Conservation (phyloP, 805 yeast genomes). For the Wickerhamomyces alni region DNA sequence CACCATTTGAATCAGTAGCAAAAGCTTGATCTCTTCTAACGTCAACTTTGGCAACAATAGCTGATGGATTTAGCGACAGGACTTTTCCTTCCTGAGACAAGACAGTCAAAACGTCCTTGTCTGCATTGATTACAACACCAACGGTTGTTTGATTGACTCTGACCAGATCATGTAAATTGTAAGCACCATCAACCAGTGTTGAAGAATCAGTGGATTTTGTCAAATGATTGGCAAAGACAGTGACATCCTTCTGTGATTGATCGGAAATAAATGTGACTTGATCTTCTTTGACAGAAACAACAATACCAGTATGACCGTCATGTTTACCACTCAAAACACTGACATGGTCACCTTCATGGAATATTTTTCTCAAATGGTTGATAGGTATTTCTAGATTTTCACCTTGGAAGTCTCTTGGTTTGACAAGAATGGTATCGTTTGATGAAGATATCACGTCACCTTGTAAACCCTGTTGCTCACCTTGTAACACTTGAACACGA, state of each 20-base stretch:
- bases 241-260: slow-evolving; percentile 80
- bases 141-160: slow-evolving; percentile 80
- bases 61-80: slow-evolving; percentile 63
- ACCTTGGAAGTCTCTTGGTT: slow-evolving; percentile 37
- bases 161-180: slow-evolving; percentile 84
- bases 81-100: slow-evolving; percentile 78
- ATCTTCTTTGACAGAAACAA: slow-evolving; percentile 73
- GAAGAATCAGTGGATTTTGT: slow-evolving; percentile 89
- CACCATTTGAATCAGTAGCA: slow-evolving; percentile 82
- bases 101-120: slow-evolving; percentile 77
- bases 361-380: slow-evolving; percentile 75
- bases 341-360: slow-evolving; percentile 90
- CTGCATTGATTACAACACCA: slow-evolving; percentile 87
- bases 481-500: slow-evolving; percentile 82
- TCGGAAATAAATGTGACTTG: slow-evolving; percentile 88
- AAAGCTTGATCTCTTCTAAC: slow-evolving; percentile 61
- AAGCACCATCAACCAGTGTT: slow-evolving; percentile 66
- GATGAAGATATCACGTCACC: slow-evolving; percentile 73
- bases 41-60: slow-evolving; percentile 77
- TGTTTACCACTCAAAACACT: slow-evolving; percentile 89
- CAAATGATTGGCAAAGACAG: slow-evolving; percentile 88
- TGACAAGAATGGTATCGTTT: slow-evolving; percentile 53
- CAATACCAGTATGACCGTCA: slow-evolving; percentile 91
- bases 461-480: slow-evolving; percentile 87
- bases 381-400: slow-evolving; percentile 75